phyloP scores from a whole-genome alignment of 345 rosid species.

The Populus alba region DNA sequence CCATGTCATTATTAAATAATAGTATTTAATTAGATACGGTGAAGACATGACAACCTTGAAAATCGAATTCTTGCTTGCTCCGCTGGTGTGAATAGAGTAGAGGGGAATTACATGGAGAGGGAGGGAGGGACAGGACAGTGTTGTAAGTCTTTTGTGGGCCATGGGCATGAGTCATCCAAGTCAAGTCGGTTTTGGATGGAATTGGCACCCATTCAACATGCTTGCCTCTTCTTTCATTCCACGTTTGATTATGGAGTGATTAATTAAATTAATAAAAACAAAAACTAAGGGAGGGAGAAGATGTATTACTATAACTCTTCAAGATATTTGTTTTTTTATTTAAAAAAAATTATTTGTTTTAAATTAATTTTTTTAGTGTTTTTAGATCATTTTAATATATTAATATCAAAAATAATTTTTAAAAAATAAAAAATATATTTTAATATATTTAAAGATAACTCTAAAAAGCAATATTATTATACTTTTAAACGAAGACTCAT shows the following conservation, averaged over 20 bases:
- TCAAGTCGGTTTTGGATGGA: slow-evolving; percentile 1
- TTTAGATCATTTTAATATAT: too few species aligned
- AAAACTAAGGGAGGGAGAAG: too few species aligned
- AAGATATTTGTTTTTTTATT: too few species aligned
- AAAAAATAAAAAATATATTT: too few species aligned
- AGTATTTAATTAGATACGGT: background rate
- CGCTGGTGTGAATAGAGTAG: background rate
- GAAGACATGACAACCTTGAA: background rate
- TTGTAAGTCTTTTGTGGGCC: background rate
- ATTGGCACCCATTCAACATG: background rate
- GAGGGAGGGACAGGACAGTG: background rate
- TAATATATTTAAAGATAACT: too few species aligned
- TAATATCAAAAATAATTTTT: too few species aligned
- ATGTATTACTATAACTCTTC: too few species aligned
- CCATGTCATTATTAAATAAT: background rate
- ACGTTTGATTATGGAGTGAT: background rate
- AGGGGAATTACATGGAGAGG: background rate
- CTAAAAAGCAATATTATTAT: rapidly evolving
- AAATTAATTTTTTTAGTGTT: too few species aligned
- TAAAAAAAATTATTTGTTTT: too few species aligned
- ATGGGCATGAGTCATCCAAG: background rate
- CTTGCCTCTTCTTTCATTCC: background rate
- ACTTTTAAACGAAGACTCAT: too few species aligned
- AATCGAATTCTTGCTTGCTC: background rate
- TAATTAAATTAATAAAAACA: too few species aligned